A percentile compares a stretch with the other conserved stretches of the same genome.
These are phyloP conservation scores for Neurospora sp. DNA, from an alignment of 495 filamentous ascomycete species.

Conservation along the genomic window DNA sequence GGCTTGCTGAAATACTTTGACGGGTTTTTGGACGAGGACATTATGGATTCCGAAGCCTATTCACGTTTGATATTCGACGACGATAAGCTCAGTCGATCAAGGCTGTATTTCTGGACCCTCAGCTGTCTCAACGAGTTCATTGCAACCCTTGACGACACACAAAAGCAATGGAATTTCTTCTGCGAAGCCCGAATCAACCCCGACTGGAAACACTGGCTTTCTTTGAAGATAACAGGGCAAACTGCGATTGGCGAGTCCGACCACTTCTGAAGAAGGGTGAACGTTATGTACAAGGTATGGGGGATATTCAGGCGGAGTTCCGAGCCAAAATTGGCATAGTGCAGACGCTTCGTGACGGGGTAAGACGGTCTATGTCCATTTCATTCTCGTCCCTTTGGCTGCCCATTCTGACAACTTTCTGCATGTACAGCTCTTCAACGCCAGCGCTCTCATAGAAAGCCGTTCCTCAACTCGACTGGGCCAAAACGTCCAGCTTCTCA, in stretches of 20 bases:
- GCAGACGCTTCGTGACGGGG: neutral
- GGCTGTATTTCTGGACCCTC: neutral
- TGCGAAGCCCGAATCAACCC: neutral
- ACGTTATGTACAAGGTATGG: neutral
- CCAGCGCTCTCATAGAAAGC: constrained; percentile 25
- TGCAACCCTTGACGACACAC: neutral
- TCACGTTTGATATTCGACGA: neutral
- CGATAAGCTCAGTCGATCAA: neutral
- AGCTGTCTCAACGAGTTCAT: neutral
- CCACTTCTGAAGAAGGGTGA: too few relatives aligned
- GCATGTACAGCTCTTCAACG: constrained; percentile 9
- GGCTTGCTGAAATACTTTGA: neutral
- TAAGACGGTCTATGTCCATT: neutral
- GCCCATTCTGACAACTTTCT: neutral
- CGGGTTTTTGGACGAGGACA: neutral
- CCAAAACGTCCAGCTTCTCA: constrained; percentile 28
- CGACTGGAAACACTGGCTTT: too few relatives aligned
- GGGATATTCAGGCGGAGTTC: neutral
- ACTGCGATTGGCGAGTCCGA: too few relatives aligned
- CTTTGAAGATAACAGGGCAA: too few relatives aligned
- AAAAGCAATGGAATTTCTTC: neutral
- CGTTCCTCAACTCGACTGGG: constrained; percentile 21
- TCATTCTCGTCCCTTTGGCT: too few relatives aligned
- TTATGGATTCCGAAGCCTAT: neutral
- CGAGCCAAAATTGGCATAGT: neutral